Base-by-base conservation (phyloP, 257 asterid species). In the Ehretia macrophylla region DNA sequence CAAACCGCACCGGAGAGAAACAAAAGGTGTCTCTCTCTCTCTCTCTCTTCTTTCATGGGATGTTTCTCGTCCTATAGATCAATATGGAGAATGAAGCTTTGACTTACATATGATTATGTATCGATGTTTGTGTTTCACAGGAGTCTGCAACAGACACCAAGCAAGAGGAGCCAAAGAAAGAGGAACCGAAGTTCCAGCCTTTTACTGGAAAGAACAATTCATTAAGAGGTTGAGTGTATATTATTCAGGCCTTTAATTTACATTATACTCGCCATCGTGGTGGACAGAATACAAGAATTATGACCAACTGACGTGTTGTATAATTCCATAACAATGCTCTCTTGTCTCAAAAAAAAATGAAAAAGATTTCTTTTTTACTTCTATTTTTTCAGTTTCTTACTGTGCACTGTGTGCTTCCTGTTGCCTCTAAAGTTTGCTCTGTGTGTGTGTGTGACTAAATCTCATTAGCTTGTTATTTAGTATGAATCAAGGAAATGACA, bases 131-230 rank as follows among this genome's bases (percentile, higher is more conserved):
- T 42, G 0, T 44, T n/a, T 14, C 51, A 64, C 69, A 86, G 94
- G 95, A 87, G 27, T 59, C 88, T 58, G 21, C 83, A 3, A 93
- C 80, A 66, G 99, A 81, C 39, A 48, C 60, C 3, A 86, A 86
- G 76, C 69, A 11, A 17, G 67, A 72, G 39, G 92, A 85, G 75
- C 81, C 94, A 6, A 89, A 86, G 89, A 82, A 72, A n/a, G 99
- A 93, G 57, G 95, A 77, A 37, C 80, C 80, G 0, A 74, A 74
- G 65, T 77, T 77, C 56, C 77, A 70, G 66, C 44, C 80, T 63
- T 77, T 77, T 60, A 27, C 66, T 6, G 83, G 83, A 69, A 77
- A 70, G 65, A 77, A 77, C 38, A 73, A 77, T 56, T 73, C 80
- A 14, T 58, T 77, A 47, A 77, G 68, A 72, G 75, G 81, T 51